These are phyloP conservation scores for Nicotiana otophora DNA, from an alignment of 257 asterid species.

Conservation along the genomic window DNA sequence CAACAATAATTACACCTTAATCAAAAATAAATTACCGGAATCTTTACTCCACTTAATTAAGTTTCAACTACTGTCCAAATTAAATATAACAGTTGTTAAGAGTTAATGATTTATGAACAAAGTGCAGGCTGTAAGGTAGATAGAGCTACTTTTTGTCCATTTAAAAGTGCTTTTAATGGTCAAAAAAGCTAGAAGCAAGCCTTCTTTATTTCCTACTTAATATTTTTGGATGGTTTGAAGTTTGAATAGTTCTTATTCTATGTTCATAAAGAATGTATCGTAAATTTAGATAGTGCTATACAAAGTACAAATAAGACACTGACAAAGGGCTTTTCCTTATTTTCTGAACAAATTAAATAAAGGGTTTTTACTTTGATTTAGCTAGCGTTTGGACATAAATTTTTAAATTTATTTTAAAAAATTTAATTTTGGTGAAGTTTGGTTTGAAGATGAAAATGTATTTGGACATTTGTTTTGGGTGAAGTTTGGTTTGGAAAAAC, in stretches of 20 bases:
- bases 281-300: not conserved
- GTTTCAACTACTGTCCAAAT: too few relatives aligned
- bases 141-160: not conserved
- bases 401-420: too few relatives aligned
- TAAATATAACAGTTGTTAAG: not conserved
- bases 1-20: too few relatives aligned
- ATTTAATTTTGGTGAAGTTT: too few relatives aligned
- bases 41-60: too few relatives aligned
- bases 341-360: not conserved
- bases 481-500: too few relatives aligned
- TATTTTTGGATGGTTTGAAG: not conserved
- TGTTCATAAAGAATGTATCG: not conserved
- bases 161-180: slow-evolving; percentile 4
- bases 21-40: too few relatives aligned
- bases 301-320: not conserved
- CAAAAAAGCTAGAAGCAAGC: not conserved
- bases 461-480: too few relatives aligned
- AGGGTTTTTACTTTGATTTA: not conserved
- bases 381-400: too few relatives aligned
- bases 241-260: not conserved
- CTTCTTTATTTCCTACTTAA: not conserved
- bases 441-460: too few relatives aligned
- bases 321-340: not conserved
- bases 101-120: not conserved
- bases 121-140: not conserved